phyloP scores from a whole-genome alignment of 2,329 filamentous ascomycete genomes.

The Metarhizium rileyi region DNA sequence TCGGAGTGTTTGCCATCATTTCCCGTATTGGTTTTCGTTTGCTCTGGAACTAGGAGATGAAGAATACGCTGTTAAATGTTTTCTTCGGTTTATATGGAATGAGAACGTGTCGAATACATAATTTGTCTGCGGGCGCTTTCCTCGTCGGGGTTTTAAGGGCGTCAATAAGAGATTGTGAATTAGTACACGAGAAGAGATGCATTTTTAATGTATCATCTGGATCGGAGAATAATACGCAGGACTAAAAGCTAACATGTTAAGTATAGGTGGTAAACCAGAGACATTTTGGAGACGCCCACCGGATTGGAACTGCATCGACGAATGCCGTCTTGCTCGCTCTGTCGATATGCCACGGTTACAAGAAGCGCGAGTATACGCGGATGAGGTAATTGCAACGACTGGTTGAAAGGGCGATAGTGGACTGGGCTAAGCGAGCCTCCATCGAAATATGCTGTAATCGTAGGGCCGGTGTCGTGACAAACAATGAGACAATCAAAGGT shows the following conservation, averaged over 20 bases:
- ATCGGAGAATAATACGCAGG: neutral
- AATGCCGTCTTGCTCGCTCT: neutral
- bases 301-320: neutral
- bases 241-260: neutral
- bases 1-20: too few species aligned
- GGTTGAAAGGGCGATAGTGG: neutral
- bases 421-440: neutral
- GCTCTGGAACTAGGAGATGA: too few species aligned
- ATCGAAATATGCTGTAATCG: neutral
- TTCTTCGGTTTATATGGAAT: neutral
- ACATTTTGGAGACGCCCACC: neutral
- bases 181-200: neutral
- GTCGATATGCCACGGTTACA: neutral
- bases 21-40: too few species aligned
- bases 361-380: neutral
- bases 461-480: neutral
- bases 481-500: neutral
- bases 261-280: neutral
- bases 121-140: neutral
- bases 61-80: neutral
- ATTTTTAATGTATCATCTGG: neutral
- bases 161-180: neutral
- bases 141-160: neutral
- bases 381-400: neutral
- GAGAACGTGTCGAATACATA: neutral